Conservation (phyloP, 129 eudicot genomes). For the Heracleum sosnowskyi region DNA sequence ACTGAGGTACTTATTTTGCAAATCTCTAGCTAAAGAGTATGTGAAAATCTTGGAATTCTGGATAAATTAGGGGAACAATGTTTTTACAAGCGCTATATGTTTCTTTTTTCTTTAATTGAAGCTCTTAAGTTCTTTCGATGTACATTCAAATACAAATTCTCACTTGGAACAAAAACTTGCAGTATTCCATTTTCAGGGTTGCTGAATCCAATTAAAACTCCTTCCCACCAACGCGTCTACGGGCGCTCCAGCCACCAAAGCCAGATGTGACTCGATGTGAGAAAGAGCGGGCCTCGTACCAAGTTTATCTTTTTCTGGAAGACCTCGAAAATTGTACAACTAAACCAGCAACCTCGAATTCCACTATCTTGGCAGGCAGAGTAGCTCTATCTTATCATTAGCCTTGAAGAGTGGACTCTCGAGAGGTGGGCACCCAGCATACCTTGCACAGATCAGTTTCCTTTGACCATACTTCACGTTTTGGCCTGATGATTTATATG, state of each 20-base stretch:
- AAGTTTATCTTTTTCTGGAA: slow-evolving; percentile 56
- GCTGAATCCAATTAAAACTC: slow-evolving; percentile 44
- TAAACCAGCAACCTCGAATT: slow-evolving; percentile 97
- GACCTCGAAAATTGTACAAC: slow-evolving; percentile 65
- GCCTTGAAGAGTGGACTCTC: slow-evolving; percentile 27
- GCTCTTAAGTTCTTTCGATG: no score
- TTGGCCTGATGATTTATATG: slow-evolving; percentile 27
- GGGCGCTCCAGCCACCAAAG: slow-evolving; percentile 58
- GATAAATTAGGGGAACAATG: no score
- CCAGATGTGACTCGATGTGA: slow-evolving; percentile 19
- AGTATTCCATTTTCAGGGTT: slow-evolving; percentile 33
- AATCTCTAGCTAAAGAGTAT: no score
- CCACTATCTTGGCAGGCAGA: slow-evolving; percentile 97
- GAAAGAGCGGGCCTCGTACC: slow-evolving; percentile 69
- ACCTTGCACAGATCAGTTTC: slow-evolving; percentile 28
- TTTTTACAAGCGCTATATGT: no score
- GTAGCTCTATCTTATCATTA: slow-evolving; percentile 64
- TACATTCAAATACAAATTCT: no score
- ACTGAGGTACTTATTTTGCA: no score
- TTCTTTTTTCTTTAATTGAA: no score
- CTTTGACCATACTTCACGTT: slow-evolving; percentile 41
- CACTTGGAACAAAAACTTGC: slow-evolving; percentile 77
- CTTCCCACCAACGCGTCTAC: slow-evolving; percentile 99
- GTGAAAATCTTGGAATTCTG: no score
- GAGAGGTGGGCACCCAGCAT: slow-evolving; percentile 27